These are phyloP conservation scores for Podila verticillata DNA, from an alignment of 192 early-diverging fungal genomes.

Conservation along the genomic window DNA sequence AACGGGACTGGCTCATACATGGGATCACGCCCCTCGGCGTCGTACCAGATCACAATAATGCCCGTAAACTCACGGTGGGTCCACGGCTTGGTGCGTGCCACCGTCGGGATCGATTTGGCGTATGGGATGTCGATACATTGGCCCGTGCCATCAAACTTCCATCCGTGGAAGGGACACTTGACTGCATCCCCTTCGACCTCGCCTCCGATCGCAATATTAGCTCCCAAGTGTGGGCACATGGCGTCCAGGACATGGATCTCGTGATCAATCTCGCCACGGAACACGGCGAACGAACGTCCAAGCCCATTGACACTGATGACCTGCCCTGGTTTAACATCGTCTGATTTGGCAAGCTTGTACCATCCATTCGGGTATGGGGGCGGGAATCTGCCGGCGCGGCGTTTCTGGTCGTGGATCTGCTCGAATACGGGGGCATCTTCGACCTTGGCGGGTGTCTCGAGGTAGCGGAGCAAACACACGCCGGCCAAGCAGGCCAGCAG, in stretches of 20 bases:
- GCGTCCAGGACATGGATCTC: constrained; percentile 44
- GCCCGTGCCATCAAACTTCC: constrained; percentile 42
- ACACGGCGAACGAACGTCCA: constrained; percentile 38
- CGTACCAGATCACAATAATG: constrained; percentile 38
- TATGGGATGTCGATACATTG: constrained; percentile 48
- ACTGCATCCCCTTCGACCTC: constrained; percentile 36
- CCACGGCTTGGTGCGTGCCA: constrained; percentile 44
- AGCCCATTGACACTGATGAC: constrained; percentile 46
- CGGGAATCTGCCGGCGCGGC: constrained; percentile 32
- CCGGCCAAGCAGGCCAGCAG: constrained; percentile 4
- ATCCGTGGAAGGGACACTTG: constrained; percentile 47
- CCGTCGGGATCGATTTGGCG: constrained; percentile 34
- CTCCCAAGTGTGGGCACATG: constrained; percentile 45
- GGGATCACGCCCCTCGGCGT: constrained; percentile 41
- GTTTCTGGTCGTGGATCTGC: constrained; percentile 48
- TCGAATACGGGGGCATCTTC: constrained; percentile 34
- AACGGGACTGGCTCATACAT: constrained; percentile 49
- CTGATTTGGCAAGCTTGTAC: constrained; percentile 38
- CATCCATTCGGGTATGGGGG: constrained; percentile 48
- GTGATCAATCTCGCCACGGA: constrained; percentile 26
- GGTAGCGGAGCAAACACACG: constrained; percentile 8
- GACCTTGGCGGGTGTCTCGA: constrained; percentile 13
- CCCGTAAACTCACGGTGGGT: constrained; percentile 41
- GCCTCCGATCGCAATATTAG: constrained; percentile 47
- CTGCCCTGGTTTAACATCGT: constrained; percentile 44